phyloP scores from a whole-genome alignment of 2,329 filamentous ascomycete genomes.

The Penicillium frequentans region DNA sequence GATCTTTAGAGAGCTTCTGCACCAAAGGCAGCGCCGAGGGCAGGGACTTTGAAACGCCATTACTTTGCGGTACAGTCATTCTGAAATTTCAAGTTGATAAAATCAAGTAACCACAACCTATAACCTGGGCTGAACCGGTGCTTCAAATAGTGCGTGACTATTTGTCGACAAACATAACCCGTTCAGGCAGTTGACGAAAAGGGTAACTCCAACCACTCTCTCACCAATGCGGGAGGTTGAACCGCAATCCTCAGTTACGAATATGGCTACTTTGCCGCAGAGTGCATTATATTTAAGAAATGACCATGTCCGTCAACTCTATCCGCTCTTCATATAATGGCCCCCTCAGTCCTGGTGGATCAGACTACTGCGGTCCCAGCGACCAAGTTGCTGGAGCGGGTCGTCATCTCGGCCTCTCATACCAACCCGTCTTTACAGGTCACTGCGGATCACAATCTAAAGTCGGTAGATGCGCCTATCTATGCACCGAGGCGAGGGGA shows the following conservation, averaged over 20 bases:
- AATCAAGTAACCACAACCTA: not conserved
- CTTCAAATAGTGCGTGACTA: not conserved
- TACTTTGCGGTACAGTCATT: slow-evolving; percentile 1
- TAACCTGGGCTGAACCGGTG: not conserved
- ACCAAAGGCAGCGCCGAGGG: slow-evolving; percentile 20
- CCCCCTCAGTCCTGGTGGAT: slow-evolving; percentile 14
- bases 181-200: slow-evolving; percentile 3
- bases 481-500: slow-evolving; percentile 55
- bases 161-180: slow-evolving; percentile 6
- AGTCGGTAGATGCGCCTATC: slow-evolving; percentile 58
- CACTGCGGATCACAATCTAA: slow-evolving; percentile 61
- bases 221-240: not conserved
- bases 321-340: slow-evolving; percentile 1
- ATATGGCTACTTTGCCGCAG: slow-evolving; percentile 1
- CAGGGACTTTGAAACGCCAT: slow-evolving; percentile 5
- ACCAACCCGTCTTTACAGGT: slow-evolving; percentile 60
- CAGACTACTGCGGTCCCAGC: slow-evolving; percentile 1
- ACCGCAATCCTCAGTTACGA: not conserved
- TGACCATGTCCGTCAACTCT: not conserved
- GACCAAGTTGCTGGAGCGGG: slow-evolving; percentile 6
- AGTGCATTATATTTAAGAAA: not conserved
- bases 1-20: slow-evolving; percentile 24
- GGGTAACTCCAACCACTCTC: slow-evolving; percentile 5
- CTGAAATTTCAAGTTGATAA: not conserved
- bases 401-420: slow-evolving; percentile 13